Evolutionary conservation across 768 basidiomycete genomes (phyloP), one percentile per base, ranked within the genome.

Genomic region (Lyophyllum decastes): DNA sequence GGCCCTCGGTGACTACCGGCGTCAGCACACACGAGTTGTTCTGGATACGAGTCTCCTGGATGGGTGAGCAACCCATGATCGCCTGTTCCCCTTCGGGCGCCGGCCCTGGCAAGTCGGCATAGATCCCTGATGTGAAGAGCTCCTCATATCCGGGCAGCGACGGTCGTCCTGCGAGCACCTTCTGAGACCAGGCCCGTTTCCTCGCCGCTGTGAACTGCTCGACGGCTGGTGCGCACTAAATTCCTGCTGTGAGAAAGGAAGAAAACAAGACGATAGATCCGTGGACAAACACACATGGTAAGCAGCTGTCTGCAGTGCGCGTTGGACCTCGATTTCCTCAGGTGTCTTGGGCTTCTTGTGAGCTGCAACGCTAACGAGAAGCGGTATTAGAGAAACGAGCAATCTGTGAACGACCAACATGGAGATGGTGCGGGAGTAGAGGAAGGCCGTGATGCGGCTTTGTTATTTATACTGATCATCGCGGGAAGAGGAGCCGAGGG

Each of bases 11-110:
- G 2, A 79, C 78, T 50, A 80, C 78, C 17, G 82, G 82, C 4
- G 81, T 72, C 0, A 84, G 73, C 5, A 84, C 80, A 55, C 82
- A 84, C 0, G 80, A 78, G 60, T 83, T 83, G 60, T 83, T 84
- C 63, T 80, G 79, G 35, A 82, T 80, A 35, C 76, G 69, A 2
- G 82, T 75, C 2, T 78, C 77, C 35, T 76, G 70, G n/a, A 80
- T 70, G 0, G 79, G 77, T 3, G 77, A 66, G 61, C 82, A 84
- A 16, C 73, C 73, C 72, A 83, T 72, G 16, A 79, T 52, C 1
- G 69, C 70, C 51, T 76, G 72, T 6, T 73, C 70, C 25, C 67
- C 59, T 4, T 65, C 66, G 0, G 62, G 44, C 5, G 60, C 38
- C 7, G 64, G 45, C n/a, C 62, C 61, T 40, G 59, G 54, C 6